Percentiles rank a stretch among this genome's conserved stretches.
phyloP scores from a whole-genome alignment of 2,329 filamentous ascomycete genomes.

The Colletotrichum sp. region DNA sequence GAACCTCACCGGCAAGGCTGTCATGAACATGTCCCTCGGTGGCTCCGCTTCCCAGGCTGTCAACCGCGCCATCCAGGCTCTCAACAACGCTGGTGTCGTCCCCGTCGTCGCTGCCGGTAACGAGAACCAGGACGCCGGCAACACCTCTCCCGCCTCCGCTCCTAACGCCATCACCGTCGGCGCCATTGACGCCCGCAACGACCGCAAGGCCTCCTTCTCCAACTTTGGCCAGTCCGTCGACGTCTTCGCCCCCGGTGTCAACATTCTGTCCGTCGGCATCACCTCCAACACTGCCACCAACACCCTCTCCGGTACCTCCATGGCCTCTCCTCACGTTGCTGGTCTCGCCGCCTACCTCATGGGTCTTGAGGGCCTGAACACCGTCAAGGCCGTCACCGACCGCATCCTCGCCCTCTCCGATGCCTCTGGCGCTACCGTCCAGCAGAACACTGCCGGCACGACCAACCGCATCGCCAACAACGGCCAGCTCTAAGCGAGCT shows the following conservation, averaged over 20 bases:
- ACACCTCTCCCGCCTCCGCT: conserved; percentile 60
- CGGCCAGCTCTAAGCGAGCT: conserved; percentile 37
- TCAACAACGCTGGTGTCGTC: conserved; percentile 57
- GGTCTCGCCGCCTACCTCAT: conserved; percentile 74
- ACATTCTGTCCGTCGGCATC: conserved; percentile 59
- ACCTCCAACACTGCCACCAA: conserved; percentile 48
- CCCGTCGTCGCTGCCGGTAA: conserved; percentile 68
- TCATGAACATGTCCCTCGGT: conserved; percentile 70
- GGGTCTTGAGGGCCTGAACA: conserved; percentile 54
- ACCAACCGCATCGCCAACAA: conserved; percentile 64
- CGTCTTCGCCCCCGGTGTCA: conserved; percentile 61
- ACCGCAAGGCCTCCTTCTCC: conserved; percentile 58
- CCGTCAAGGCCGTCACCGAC: conserved; percentile 47
- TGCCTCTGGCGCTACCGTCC: conserved; percentile 48
- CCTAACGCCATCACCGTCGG: conserved; percentile 64
- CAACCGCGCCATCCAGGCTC: conserved; percentile 59
- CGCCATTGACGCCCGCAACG: conserved; percentile 58
- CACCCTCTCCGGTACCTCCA: conserved; percentile 60
- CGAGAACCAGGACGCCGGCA: conserved; percentile 55
- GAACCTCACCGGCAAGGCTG: conserved; percentile 54
- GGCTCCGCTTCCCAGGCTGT: conserved; percentile 53
- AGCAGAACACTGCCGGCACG: conserved; percentile 47
- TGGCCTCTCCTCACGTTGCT: conserved; percentile 72
- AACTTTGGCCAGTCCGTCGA: conserved; percentile 62
- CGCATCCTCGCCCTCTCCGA: conserved; percentile 59